phyloP scores from a whole-genome alignment of 108 stramenopile genomes.

The Nitzschia palea region DNA sequence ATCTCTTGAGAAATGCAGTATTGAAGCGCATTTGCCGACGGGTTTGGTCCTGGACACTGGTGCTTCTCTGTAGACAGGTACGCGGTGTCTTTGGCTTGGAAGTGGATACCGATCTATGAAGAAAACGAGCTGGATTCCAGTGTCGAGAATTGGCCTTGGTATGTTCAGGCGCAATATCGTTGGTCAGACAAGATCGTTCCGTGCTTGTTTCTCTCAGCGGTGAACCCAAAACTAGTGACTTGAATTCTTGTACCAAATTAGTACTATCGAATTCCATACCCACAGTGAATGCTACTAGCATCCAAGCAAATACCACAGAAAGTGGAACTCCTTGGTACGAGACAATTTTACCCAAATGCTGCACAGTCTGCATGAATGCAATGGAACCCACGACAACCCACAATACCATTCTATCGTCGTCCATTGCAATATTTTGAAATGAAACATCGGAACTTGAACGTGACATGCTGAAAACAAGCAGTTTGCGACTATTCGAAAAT shows the following conservation, averaged over 20 bases:
- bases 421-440: not conserved
- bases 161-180: too few species aligned
- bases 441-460: too few species aligned
- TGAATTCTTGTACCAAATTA: not conserved
- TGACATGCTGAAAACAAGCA: too few species aligned
- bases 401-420: slow-evolving; percentile 1
- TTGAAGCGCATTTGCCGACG: not conserved
- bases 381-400: not conserved
- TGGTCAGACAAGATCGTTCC: too few species aligned
- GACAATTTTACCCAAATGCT: not conserved
- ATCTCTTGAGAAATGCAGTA: not conserved
- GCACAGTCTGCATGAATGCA: not conserved
- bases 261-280: slow-evolving; percentile 6
- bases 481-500: too few species aligned
- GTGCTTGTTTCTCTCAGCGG: not conserved
- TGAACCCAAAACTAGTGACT: not conserved
- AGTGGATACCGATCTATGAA: not conserved
- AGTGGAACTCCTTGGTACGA: not conserved
- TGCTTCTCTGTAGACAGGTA: not conserved
- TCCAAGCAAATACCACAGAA: slow-evolving; percentile 3
- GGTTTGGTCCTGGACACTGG: not conserved
- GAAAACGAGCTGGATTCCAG: too few species aligned
- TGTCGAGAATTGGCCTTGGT: too few species aligned
- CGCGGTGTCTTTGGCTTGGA: not conserved
- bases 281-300: slow-evolving; percentile 1